A percentile compares a stretch with the other conserved stretches of the same genome.
These are phyloP conservation scores for Kentomonas sorsogonicus DNA, from an alignment of 208 protist species.

Conservation along the genomic window DNA sequence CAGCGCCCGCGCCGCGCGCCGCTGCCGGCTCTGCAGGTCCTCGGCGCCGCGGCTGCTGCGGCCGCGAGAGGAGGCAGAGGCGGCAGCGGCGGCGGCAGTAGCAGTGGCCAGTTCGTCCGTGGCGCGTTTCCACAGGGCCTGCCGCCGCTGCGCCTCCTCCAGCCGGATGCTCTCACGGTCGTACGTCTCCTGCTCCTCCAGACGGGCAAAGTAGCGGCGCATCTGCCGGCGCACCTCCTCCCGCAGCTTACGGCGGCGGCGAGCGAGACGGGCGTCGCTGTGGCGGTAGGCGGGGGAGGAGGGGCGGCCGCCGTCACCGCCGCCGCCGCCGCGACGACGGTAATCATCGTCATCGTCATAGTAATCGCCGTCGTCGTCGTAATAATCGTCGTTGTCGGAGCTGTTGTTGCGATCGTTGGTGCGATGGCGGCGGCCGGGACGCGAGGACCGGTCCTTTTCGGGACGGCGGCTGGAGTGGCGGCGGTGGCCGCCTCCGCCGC, in stretches of 20 bases:
- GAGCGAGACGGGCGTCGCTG: conserved; percentile 12
- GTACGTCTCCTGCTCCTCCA: conserved; percentile 46
- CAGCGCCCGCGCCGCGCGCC: conserved; percentile 11
- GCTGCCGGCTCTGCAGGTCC: conserved; percentile 30
- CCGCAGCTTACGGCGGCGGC: conserved; percentile 16
- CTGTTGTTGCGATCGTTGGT: conserved; percentile 13
- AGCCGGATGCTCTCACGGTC: conserved; percentile 35
- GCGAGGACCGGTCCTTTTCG: conserved; percentile 6
- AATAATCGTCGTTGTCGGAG: conserved; percentile 14
- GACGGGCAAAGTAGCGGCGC: conserved; percentile 30
- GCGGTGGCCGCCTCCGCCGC: neutral
- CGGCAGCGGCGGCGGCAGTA: conserved; percentile 9
- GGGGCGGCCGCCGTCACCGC: conserved; percentile 16
- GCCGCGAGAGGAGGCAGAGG: conserved; percentile 2
- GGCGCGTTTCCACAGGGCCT: conserved; percentile 8
- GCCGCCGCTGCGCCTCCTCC: conserved; percentile 39
- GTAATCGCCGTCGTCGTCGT: conserved; percentile 9
- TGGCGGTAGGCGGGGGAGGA: conserved; percentile 14
- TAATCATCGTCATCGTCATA: too few species aligned
- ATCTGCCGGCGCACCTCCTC: conserved; percentile 34
- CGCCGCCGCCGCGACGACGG: neutral
- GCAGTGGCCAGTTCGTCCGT: conserved; percentile 6
- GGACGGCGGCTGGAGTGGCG: neutral
- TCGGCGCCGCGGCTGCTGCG: conserved; percentile 50
- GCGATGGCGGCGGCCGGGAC: conserved; percentile 1